Percentiles rank a stretch among this genome's conserved stretches.
phyloP scores from a whole-genome alignment of 345 rosid species.

The Pistacia atlantica region DNA sequence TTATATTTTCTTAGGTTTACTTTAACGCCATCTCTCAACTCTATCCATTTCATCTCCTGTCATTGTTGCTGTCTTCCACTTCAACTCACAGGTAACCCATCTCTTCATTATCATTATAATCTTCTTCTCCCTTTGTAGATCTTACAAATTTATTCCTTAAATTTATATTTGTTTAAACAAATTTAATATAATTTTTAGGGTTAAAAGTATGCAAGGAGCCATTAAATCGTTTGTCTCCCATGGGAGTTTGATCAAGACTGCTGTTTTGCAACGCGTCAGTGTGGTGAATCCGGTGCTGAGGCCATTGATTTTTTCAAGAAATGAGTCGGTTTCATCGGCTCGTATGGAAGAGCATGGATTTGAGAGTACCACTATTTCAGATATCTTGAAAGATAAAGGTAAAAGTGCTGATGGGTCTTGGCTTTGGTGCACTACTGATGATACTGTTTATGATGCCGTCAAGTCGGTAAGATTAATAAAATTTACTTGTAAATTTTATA shows the following conservation, averaged over 20 bases:
- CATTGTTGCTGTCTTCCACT: too few relatives aligned
- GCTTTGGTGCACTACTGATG: conserved; percentile 99
- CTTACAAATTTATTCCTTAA: too few relatives aligned
- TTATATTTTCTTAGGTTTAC: too few relatives aligned
- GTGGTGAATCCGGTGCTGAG: conserved; percentile 55
- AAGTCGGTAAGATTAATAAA: conserved; percentile 62
- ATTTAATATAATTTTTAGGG: too few relatives aligned
- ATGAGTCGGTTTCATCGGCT: conserved; percentile 59
- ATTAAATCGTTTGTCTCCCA: conserved; percentile 42
- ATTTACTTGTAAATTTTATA: too few relatives aligned
- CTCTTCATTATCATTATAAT: too few relatives aligned
- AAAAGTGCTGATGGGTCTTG: conserved; percentile 96
- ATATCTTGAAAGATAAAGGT: conserved; percentile 77
- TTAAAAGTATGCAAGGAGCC: conserved; percentile 60
- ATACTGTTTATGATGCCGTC: conserved; percentile 88
- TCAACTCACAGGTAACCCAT: too few relatives aligned
- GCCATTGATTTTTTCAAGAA: conserved; percentile 53
- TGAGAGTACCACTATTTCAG: conserved; percentile 86
- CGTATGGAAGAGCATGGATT: conserved; percentile 92
- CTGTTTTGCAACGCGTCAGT: conserved; percentile 59
- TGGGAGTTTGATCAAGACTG: conserved; percentile 57
- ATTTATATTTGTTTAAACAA: too few relatives aligned
- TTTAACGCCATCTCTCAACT: too few relatives aligned
- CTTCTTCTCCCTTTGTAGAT: too few relatives aligned
- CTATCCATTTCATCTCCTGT: too few relatives aligned